Conservation (phyloP, 495 filamentous ascomycete genomes). For the Annulohypoxylon moriforme region DNA sequence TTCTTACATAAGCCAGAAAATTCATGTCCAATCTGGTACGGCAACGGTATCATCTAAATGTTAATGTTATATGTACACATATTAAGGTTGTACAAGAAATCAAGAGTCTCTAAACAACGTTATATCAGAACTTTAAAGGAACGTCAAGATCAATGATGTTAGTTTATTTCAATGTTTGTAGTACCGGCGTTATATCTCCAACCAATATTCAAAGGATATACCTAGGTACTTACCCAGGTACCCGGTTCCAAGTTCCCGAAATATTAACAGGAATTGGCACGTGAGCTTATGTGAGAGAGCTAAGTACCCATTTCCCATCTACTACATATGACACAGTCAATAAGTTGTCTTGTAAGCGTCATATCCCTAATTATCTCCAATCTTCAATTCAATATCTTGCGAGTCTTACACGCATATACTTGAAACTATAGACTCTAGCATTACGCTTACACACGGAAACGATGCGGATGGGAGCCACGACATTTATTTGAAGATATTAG, state of each 20-base stretch:
- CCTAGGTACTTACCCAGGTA: background rate
- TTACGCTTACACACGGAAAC: too few species aligned
- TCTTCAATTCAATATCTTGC: background rate
- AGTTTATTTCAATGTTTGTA: too few species aligned
- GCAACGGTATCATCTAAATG: background rate
- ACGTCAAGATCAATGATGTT: background rate
- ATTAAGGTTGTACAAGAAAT: background rate
- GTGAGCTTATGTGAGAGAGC: background rate
- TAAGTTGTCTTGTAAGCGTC: too few species aligned
- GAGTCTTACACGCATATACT: too few species aligned
- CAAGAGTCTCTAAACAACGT: background rate
- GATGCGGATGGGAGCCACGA: too few species aligned
- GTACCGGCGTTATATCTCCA: background rate
- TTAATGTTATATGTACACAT: background rate
- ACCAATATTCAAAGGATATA: background rate
- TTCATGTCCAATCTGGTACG: background rate
- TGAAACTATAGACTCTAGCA: too few species aligned
- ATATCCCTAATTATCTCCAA: too few species aligned
- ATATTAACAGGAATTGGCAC: too few species aligned
- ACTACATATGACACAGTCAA: background rate
- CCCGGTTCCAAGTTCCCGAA: too few species aligned
- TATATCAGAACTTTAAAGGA: background rate
- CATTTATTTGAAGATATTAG: too few species aligned
- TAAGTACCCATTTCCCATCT: too few species aligned
- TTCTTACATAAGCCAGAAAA: conserved; percentile 2